A percentile compares a stretch with the other conserved stretches of the same genome.
Conservation (phyloP, 768 basidiomycete species). For the Pulveroboletus ravenelii region DNA sequence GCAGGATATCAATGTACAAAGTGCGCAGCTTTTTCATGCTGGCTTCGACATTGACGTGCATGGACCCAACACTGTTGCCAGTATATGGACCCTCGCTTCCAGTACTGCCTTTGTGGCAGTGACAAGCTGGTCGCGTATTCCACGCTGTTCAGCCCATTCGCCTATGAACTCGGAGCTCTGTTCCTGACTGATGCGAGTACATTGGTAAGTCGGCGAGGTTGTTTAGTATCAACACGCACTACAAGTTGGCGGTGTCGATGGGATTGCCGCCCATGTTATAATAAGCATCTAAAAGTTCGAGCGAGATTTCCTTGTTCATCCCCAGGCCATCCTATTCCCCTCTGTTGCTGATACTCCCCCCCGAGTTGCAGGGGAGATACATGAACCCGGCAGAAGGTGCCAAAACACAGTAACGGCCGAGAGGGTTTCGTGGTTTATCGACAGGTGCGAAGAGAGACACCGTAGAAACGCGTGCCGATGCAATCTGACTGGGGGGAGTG, state of each 20-base stretch:
- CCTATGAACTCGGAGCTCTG: slow-evolving; percentile 33
- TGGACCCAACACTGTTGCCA: background rate
- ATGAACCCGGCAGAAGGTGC: slow-evolving; percentile 37
- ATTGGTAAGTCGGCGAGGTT: background rate
- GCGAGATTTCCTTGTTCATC: too few species aligned
- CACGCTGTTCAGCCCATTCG: slow-evolving; percentile 42
- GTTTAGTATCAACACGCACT: background rate
- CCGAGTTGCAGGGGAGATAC: slow-evolving; percentile 47
- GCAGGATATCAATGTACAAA: slow-evolving; percentile 34
- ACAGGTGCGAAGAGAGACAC: slow-evolving; percentile 4
- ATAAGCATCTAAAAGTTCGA: too few species aligned
- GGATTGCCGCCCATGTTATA: too few species aligned
- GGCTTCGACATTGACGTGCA: background rate
- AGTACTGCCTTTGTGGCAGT: slow-evolving; percentile 38
- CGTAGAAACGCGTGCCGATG: background rate
- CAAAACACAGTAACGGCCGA: slow-evolving; percentile 32
- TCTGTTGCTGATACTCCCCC: too few species aligned
- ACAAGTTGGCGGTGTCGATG: too few species aligned
- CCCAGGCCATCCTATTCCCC: too few species aligned
- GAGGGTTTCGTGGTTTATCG: slow-evolving; percentile 19
- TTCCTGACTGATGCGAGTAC: background rate
- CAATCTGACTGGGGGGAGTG: too few species aligned
- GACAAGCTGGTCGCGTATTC: slow-evolving; percentile 41
- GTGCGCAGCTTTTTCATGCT: background rate
- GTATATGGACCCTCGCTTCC: background rate